Evolutionary conservation across 495 filamentous ascomycete genomes (phyloP).

Genomic region (Talaromyces nanjingensis): DNA sequence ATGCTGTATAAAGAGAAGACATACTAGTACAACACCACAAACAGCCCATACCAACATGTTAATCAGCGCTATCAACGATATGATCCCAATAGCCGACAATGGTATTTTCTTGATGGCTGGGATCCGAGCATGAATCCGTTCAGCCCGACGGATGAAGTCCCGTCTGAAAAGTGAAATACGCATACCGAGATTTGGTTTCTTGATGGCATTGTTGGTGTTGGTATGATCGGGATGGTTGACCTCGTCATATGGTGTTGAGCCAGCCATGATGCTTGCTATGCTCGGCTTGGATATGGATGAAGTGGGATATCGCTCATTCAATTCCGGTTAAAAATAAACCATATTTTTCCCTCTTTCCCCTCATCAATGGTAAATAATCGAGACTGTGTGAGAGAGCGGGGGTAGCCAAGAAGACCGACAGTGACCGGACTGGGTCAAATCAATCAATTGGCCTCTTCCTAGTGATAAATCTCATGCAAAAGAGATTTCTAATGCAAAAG

Average conservation of each 20-base stretch:
- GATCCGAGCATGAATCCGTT: constrained; percentile 37
- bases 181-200: not conserved
- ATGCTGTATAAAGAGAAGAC: not conserved
- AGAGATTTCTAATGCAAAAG: constrained; percentile 4
- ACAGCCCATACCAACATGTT: constrained; percentile 71
- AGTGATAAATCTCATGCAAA: constrained; percentile 2
- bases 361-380: not conserved
- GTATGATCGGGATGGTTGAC: not conserved
- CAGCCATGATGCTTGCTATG: not conserved
- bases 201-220: not conserved
- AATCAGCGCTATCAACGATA: constrained; percentile 52
- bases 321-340: not conserved
- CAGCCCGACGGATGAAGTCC: constrained; percentile 25
- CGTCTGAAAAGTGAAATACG: not conserved
- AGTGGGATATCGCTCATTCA: not conserved
- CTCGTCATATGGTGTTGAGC: not conserved
- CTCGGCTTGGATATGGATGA: not conserved
- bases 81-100: constrained; percentile 58
- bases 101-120: constrained; percentile 54
- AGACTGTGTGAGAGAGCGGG: not conserved
- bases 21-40: constrained; percentile 59
- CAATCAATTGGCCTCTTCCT: not conserved
- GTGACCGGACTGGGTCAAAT: not conserved
- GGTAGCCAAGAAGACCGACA: not conserved
- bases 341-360: not conserved